Evolutionary conservation across 768 basidiomycete genomes (phyloP).

Genomic region (Tubosaeta sp.): DNA sequence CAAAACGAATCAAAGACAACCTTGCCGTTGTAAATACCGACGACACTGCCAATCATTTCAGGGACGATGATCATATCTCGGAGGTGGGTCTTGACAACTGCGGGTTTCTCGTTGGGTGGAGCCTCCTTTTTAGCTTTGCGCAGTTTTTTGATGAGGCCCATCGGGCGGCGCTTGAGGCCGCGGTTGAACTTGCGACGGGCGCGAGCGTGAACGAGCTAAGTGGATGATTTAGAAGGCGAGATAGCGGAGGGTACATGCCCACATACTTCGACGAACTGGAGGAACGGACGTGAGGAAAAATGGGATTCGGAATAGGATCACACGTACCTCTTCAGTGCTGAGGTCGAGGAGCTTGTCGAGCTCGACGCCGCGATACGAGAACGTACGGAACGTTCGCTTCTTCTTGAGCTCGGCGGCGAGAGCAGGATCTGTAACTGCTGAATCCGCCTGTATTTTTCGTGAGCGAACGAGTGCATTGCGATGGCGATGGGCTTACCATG

Average conservation of each 20-base stretch:
- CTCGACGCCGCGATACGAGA: conserved; percentile 97
- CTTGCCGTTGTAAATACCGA: conserved; percentile 99
- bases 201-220: conserved; percentile 93
- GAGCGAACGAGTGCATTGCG: neutral
- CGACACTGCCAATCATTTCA: conserved; percentile 98
- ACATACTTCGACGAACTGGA: conserved; percentile 75
- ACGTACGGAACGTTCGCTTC: conserved; percentile 98
- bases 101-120: conserved; percentile 98
- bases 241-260: conserved; percentile 11
- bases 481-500: conserved; percentile 27
- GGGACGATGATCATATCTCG: conserved; percentile 99
- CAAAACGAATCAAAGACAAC: conserved; percentile 37
- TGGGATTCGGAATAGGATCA: neutral
- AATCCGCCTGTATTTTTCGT: conserved; percentile 58
- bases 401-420: conserved; percentile 97
- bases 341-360: conserved; percentile 97
- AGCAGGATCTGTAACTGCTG: conserved; percentile 82
- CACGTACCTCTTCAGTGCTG: conserved; percentile 86
- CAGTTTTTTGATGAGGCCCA: conserved; percentile 99
- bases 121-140: conserved; percentile 99
- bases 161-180: conserved; percentile 96
- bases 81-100: conserved; percentile 98
- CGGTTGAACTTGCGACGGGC: conserved; percentile 98
- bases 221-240: neutral
- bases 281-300: conserved; percentile 2